Evolutionary conservation across 257 asterid genomes (phyloP).

Genomic region (Salvia rosmarinus): DNA sequence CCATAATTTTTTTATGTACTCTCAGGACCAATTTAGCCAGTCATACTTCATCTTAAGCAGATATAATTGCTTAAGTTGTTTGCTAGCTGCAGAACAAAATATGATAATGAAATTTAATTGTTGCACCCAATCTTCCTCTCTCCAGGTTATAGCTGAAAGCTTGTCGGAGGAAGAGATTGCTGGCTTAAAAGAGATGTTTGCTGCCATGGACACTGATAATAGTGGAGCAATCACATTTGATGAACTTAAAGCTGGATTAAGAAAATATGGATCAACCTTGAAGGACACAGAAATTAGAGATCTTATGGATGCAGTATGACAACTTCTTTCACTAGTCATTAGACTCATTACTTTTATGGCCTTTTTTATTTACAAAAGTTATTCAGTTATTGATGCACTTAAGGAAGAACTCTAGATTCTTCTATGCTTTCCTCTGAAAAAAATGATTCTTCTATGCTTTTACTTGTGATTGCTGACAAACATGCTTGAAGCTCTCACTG

Average conservation of each 20-base stretch:
- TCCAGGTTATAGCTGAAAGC: conserved; percentile 93
- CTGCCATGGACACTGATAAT: conserved; percentile 89
- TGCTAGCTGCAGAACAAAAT: conserved; percentile 30
- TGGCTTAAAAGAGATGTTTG: conserved; percentile 89
- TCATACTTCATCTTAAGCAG: no score
- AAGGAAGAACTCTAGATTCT: background rate
- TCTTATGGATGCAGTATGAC: conserved; percentile 89
- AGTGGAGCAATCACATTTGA: conserved; percentile 96
- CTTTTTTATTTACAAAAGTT: conserved; percentile 5
- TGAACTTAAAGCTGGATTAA: conserved; percentile 91
- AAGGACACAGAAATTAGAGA: conserved; percentile 88
- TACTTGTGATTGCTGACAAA: background rate
- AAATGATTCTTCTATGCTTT: background rate
- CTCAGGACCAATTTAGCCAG: no score
- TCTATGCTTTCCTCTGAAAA: background rate
- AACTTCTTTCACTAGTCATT: conserved; percentile 13
- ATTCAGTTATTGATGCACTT: conserved; percentile 17
- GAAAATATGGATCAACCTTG: conserved; percentile 85
- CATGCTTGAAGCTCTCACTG: background rate
- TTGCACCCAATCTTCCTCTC: conserved; percentile 32
- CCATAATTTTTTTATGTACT: background rate
- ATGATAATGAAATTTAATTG: conserved; percentile 1
- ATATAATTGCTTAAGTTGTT: background rate
- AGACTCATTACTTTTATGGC: background rate
- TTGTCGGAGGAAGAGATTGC: conserved; percentile 96